These are phyloP conservation scores for Trichoderma sp. DNA, from an alignment of 2,329 filamentous ascomycete species.

Conservation along the genomic window DNA sequence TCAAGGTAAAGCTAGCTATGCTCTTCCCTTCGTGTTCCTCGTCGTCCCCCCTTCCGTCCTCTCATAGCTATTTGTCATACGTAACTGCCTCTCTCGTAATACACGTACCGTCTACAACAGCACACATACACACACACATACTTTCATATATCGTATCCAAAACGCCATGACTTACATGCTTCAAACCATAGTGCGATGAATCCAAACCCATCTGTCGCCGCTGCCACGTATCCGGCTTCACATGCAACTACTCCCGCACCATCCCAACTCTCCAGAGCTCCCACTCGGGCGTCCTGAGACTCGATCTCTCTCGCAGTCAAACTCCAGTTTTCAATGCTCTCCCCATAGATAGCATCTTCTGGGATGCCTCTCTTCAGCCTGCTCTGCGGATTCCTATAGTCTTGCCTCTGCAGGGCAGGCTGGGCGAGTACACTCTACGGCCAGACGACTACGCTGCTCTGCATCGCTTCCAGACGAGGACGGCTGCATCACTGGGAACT, in stretches of 20 bases:
- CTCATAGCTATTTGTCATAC: neutral
- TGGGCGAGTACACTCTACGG: conserved; percentile 32
- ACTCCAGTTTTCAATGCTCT: neutral
- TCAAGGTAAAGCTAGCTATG: conserved; percentile 42
- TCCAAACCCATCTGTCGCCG: conserved; percentile 44
- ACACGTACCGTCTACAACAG: neutral
- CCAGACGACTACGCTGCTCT: conserved; percentile 35
- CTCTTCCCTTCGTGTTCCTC: neutral
- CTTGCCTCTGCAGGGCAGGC: conserved; percentile 23
- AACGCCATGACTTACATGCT: neutral
- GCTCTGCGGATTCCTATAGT: conserved; percentile 27
- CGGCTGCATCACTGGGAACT: conserved; percentile 40
- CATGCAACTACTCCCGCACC: conserved; percentile 43
- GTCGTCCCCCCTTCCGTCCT: neutral
- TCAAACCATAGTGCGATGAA: conserved; percentile 47
- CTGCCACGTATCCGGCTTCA: conserved; percentile 44
- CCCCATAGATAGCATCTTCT: neutral
- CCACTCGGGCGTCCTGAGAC: conserved; percentile 22
- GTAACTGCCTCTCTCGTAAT: neutral
- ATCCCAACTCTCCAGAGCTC: conserved; percentile 25
- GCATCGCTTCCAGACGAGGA: conserved; percentile 42
- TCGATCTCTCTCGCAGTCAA: conserved; percentile 11
- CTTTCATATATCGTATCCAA: neutral
- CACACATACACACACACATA: neutral
- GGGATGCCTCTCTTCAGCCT: neutral